Base-by-base conservation (phyloP, 1,284 basidiomycete species). In the Sanghuangporus weigelae region DNA sequence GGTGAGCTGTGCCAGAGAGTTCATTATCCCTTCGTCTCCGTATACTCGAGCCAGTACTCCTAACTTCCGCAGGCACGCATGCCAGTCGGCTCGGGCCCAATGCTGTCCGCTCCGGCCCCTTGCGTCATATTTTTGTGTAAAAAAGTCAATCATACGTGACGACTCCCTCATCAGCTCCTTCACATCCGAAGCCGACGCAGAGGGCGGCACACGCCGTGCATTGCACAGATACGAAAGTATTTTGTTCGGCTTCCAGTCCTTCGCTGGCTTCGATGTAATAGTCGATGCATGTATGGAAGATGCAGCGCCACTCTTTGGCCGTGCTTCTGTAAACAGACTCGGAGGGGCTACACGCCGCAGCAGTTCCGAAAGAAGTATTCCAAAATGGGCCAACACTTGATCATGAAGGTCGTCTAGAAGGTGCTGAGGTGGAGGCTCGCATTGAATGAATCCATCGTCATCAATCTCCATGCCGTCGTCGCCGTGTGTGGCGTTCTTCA, bases 1-100 rank as follows among this genome's bases (percentile, higher is more conserved):
- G 51, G 76, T 71, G 54, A 87, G 76, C 21, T 78, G 77, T 6
- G 67, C 59, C 63, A 86, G 73, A 0, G 84, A 84, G 67, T 81
- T 81, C 31, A 72, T 67, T 36, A 89, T 76, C 19, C 76, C 76
- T 2, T 71, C 74, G 50, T 87, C 85, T 8, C 73, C 73, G 81
- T 85, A 90, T 38, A 71, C 69, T 3, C 72, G 72, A 3, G 81
- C 87, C 36, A 90, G 73, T 38, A 71, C 70, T 49, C 73, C 73
- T 69, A 92, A 67, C 55, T 75, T 78, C 6, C 70, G 69, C 65
- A 88, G 71, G 36, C 75, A 81, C 31, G 79, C 76, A 64, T 79
- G 74, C 89, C 90, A 92, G 67, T 85, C 86, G 59, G 77, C 75
- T 59, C 80, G 76, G 14, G 86, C 78, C 89, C 89, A 92, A 67